A percentile compares a stretch with the other conserved stretches of the same genome.
Conservation (phyloP, 768 basidiomycete genomes). For the Chalciporus sphaerocephalus region DNA sequence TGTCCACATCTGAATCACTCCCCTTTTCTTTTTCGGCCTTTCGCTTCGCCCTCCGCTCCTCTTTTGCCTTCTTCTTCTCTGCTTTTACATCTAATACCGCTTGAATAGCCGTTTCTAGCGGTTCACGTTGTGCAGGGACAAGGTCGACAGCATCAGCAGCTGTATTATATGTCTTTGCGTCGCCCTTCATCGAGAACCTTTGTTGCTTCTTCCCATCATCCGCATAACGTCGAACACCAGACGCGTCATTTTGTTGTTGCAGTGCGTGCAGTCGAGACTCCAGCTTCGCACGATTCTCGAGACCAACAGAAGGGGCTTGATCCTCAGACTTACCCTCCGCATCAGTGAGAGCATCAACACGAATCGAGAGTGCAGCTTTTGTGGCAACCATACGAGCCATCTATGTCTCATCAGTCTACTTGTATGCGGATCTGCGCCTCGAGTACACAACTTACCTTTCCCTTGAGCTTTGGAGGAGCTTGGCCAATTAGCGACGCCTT, state of each 20-base stretch:
- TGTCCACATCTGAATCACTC: slow-evolving; percentile 32
- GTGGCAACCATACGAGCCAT: slow-evolving; percentile 99
- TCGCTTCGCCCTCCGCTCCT: slow-evolving; percentile 72
- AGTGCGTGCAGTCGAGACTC: slow-evolving; percentile 89
- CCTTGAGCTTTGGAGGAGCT: slow-evolving; percentile 96
- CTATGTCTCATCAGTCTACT: slow-evolving; percentile 37
- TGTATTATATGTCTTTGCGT: slow-evolving; percentile 79
- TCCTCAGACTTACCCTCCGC: slow-evolving; percentile 84
- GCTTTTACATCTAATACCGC: slow-evolving; percentile 79
- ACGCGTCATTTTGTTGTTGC: slow-evolving; percentile 75
- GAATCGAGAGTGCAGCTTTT: slow-evolving; percentile 94
- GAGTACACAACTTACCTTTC: slow-evolving; percentile 56
- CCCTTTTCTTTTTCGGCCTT: slow-evolving; percentile 50
- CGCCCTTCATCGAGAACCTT: slow-evolving; percentile 77
- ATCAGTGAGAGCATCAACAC: slow-evolving; percentile 95
- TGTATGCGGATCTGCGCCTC: not conserved
- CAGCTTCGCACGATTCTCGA: slow-evolving; percentile 92
- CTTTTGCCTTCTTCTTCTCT: slow-evolving; percentile 79
- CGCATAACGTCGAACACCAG: slow-evolving; percentile 63
- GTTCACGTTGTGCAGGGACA: slow-evolving; percentile 80
- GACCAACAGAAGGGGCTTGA: slow-evolving; percentile 78
- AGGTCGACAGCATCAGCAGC: slow-evolving; percentile 80
- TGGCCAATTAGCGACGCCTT: slow-evolving; percentile 94
- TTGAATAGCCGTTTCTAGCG: slow-evolving; percentile 71
- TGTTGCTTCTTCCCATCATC: slow-evolving; percentile 65